Conservation (phyloP, 2,329 filamentous ascomycete species). For the Zymoseptoria passerinii region DNA sequence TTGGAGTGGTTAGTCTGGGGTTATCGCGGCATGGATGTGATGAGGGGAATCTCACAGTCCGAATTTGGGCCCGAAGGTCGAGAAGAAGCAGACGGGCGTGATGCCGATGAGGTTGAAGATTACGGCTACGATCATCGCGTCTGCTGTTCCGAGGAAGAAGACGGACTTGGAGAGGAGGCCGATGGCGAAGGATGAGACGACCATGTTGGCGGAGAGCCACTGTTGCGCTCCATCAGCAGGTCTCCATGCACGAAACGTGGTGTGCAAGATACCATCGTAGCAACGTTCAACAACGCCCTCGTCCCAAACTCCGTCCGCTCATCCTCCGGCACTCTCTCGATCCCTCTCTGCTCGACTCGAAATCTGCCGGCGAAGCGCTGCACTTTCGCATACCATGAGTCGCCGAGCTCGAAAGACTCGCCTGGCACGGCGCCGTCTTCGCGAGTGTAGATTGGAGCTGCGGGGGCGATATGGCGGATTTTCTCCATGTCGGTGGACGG, state of each 20-base stretch:
- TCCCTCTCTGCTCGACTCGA: constrained; percentile 65
- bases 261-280: constrained; percentile 53
- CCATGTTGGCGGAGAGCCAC: constrained; percentile 75
- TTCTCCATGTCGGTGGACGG: constrained; percentile 2
- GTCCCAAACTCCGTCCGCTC: constrained; percentile 56
- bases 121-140: constrained; percentile 61
- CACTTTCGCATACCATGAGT: constrained; percentile 48
- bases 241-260: background rate
- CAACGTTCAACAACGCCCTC: constrained; percentile 51
- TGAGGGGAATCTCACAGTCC: constrained; percentile 41
- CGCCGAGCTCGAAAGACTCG: constrained; percentile 51
- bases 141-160: constrained; percentile 63
- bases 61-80: constrained; percentile 64
- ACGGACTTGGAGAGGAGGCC: constrained; percentile 62
- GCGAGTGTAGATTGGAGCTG: constrained; percentile 9
- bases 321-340: constrained; percentile 63
- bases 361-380: constrained; percentile 57
- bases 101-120: constrained; percentile 71
- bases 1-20: background rate
- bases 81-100: constrained; percentile 66
- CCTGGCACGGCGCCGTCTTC: constrained; percentile 46
- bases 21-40: background rate
- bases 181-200: constrained; percentile 67
- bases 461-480: background rate
- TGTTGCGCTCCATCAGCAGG: constrained; percentile 26